Conservation (phyloP, 306 rosid species). For the Glycyrrhiza uralensis region DNA sequence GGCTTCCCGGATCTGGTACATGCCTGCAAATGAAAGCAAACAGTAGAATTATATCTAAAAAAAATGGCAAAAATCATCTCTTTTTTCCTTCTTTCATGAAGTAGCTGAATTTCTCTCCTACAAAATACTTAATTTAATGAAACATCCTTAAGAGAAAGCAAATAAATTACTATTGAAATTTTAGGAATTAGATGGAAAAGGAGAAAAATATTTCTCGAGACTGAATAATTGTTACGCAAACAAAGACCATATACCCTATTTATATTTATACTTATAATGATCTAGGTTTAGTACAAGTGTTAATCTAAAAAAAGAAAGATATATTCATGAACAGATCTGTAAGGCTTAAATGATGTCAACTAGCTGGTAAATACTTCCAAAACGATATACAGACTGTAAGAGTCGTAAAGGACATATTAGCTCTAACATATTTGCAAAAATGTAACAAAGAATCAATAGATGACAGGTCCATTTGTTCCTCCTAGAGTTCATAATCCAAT, state of each 20-base stretch:
- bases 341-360: neutral
- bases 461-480: neutral
- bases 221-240: neutral
- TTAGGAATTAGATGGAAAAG: neutral
- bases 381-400: neutral
- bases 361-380: neutral
- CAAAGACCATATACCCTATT: neutral
- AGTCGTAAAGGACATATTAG: neutral
- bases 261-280: neutral
- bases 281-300: neutral
- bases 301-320: neutral
- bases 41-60: neutral
- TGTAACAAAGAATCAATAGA: neutral
- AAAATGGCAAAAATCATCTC: neutral
- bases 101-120: neutral
- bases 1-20: slow-evolving; percentile 98
- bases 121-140: slow-evolving; percentile 4
- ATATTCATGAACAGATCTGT: neutral
- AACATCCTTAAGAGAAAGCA: neutral
- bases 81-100: neutral
- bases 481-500: slow-evolving; percentile 5
- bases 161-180: neutral
- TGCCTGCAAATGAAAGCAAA: slow-evolving; percentile 55
- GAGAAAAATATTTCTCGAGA: neutral
- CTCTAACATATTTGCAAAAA: slow-evolving; percentile 8